Base-by-base conservation (phyloP, 164 flowering plant species). In the Nymphaea thermarum region DNA sequence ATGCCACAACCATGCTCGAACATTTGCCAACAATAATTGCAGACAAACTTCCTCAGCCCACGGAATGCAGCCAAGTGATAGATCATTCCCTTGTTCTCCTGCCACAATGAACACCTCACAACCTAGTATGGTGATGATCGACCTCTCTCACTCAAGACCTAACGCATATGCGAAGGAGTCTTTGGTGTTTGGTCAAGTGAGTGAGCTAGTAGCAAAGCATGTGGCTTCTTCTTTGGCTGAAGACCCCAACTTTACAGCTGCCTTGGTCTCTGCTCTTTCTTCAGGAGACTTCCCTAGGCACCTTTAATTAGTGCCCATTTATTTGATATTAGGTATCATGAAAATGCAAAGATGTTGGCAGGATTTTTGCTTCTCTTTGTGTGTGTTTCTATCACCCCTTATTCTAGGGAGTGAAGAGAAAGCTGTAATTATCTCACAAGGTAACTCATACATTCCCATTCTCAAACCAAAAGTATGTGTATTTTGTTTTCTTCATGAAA, bases 1-100 rank as follows among this genome's bases (percentile, higher is more conserved):
- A n/a, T 80, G 80, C 64, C 90, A 86, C 77, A 86, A 74, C 70
- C 90, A 86, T 71, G 69, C 62, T 6, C n/a, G 8, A 41, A 43
- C 63, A 57, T 63, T 60, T 3, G 65, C 74, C 47, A 45, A 43
- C 42, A n/a, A 62, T 42, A 17, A 17, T 17, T 17, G n/a, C 64
- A 62, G 42, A 6, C 71, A 61, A 43, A 57, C 43, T 3, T 10
- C 45, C 3, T 16, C 17, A 17, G 25, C 42, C n/a, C 3, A 18
- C 10, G 59, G 66, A 25, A 25, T 25, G 36, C 36, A 1, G 36
- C 36, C 36, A 25, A 25, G 1, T 25, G 36, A 25, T 25, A 1
- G 36, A 25, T 25, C 36, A 25, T 1, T 25, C 36, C 64, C 60
- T 16, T 68, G 43, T 53, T 4, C 80, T 73, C 61, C 44, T 63